Base-by-base conservation (phyloP, 2,329 filamentous ascomycete species). In the Xylaria sp. region DNA sequence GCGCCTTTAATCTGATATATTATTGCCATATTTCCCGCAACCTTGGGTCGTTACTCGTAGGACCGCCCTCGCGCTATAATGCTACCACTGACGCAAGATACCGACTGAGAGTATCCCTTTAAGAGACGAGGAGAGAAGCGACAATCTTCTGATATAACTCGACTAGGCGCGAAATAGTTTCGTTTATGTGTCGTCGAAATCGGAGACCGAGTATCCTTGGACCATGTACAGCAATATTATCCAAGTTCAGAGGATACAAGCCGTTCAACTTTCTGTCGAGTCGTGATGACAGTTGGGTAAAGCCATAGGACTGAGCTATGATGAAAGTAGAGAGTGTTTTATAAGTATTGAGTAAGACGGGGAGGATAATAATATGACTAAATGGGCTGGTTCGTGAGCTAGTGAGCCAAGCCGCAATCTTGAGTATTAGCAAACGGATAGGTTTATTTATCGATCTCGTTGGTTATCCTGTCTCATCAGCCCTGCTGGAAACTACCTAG, bases 1-100 rank as follows among this genome's bases (percentile, higher is more conserved):
- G n/a, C 32, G 4, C 8, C 18, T 27, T n/a, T 48, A 1, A 13
- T 18, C 1, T 47, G 4, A 27, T 1, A 25, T 35, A 61, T 44
- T 29, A 60, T 9, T 16, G 32, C n/a, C 64, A 65, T 64, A 2
- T 21, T 63, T 40, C 2, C 25, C 35, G 10, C 21, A 3, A n/a
- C 8, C 23, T 10, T 8, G 16, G 12, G 10, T 18, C 3, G 35
- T 13, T 25, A 18, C 35, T 16, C 13, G 6, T 27, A 42, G 25
- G 37, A 21, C 18, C 5, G 9, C 13, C 61, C 23, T 63, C 1
- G n/a, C n/a, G 18, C 21, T 51, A 42, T 21, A 3, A 12, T 4
- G 6, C 12, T 16, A 3, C 9, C 32, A 18, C 18, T 35, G 8
- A 12, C 3, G 32, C 12, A 2, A 40, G 18, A 37, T 25, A 40